Conservation (phyloP, 208 protist species). For the Trypanosoma congolense region DNA sequence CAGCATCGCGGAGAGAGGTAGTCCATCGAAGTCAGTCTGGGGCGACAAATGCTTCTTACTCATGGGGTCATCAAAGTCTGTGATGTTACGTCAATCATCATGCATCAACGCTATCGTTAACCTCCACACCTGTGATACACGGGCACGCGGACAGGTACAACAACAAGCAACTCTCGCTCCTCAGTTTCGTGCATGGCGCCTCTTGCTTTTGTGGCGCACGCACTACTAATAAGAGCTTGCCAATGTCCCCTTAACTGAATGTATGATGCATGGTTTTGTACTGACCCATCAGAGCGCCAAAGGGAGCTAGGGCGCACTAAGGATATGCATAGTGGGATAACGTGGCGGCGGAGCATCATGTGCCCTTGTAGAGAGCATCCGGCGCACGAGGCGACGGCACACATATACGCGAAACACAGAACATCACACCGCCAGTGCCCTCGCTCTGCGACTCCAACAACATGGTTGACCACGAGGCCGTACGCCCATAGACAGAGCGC, state of each 20-base stretch:
- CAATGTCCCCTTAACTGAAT: slow-evolving; percentile 1
- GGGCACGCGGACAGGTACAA: no score
- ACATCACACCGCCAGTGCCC: slow-evolving; percentile 22
- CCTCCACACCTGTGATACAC: neutral
- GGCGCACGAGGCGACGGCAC: neutral
- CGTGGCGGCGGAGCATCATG: slow-evolving; percentile 1
- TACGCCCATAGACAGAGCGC: slow-evolving; percentile 29
- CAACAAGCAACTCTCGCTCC: slow-evolving; percentile 10
- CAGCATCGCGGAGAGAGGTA: no score
- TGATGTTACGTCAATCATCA: slow-evolving; percentile 32
- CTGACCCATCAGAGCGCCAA: slow-evolving; percentile 29
- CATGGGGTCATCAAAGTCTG: slow-evolving; percentile 24
- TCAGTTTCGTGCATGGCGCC: slow-evolving; percentile 19
- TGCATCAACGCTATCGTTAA: slow-evolving; percentile 1
- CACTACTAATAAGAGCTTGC: slow-evolving; percentile 18
- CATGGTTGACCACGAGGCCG: slow-evolving; percentile 19
- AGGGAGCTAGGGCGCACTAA: slow-evolving; percentile 30
- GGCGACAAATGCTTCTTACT: slow-evolving; percentile 23
- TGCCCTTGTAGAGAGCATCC: neutral
- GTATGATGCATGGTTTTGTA: slow-evolving; percentile 34
- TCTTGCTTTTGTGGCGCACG: slow-evolving; percentile 8
- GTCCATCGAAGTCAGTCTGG: slow-evolving; percentile 22
- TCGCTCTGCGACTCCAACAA: slow-evolving; percentile 17
- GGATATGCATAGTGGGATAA: slow-evolving; percentile 33
- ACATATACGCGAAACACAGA: slow-evolving; percentile 15